Evolutionary conservation across 225 moss, liverwort and hornwort genomes (phyloP).

Genomic region (Lunularia cruciata): DNA sequence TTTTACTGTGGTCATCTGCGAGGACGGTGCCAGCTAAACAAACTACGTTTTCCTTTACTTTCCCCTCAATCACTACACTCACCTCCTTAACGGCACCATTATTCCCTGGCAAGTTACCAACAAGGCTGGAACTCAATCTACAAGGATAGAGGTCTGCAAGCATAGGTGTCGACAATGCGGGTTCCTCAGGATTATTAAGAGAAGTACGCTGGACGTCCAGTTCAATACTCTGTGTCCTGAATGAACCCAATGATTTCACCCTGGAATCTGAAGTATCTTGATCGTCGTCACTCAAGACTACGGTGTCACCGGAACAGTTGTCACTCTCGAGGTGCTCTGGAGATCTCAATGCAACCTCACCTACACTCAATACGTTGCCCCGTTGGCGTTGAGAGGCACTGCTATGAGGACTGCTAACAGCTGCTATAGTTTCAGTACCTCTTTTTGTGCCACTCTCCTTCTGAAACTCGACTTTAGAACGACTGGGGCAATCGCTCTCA

Average conservation of each 20-base stretch:
- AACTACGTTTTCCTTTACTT: not conserved
- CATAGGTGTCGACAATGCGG: not conserved
- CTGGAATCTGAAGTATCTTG: not conserved
- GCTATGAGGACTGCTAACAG: not conserved
- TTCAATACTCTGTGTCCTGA: not conserved
- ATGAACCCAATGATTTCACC: not conserved
- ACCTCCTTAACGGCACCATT: not conserved
- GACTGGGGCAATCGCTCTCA: not conserved
- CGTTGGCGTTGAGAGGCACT: too few species aligned
- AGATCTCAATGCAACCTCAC: not conserved
- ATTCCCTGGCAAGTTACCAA: not conserved
- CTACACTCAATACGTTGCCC: not conserved
- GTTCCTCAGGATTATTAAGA: not conserved
- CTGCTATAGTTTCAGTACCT: not conserved
- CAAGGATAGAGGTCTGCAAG: not conserved
- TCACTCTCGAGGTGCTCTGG: not conserved
- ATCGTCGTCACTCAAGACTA: constrained; percentile 11
- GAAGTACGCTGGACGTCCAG: not conserved
- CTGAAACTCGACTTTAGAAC: not conserved
- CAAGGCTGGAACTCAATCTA: not conserved
- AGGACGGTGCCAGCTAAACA: not conserved
- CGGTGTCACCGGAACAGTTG: not conserved
- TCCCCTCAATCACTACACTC: too few species aligned
- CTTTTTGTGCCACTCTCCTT: not conserved
- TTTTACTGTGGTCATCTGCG: not conserved